phyloP scores from a whole-genome alignment of 164 flowering plant genomes.

The Akebia trifoliata region DNA sequence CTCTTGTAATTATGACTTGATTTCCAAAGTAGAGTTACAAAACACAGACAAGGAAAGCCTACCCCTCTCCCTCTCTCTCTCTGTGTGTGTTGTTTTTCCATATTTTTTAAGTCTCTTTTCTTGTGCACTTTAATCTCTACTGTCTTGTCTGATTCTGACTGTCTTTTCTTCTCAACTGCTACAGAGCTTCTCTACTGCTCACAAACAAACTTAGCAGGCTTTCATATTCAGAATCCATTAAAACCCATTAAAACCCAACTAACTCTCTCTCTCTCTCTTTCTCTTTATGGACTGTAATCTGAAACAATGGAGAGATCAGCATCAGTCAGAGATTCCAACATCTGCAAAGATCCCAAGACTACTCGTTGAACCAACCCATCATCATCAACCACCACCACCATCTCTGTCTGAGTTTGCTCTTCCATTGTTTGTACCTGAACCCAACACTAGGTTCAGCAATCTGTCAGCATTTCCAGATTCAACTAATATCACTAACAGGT shows the following conservation, averaged over 20 bases:
- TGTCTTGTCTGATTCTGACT: conserved; percentile 50
- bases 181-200: conserved; percentile 30
- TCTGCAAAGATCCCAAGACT: conserved; percentile 52
- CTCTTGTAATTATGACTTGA: too few relatives aligned
- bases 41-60: too few relatives aligned
- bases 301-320: conserved; percentile 71
- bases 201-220: conserved; percentile 40
- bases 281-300: conserved; percentile 67
- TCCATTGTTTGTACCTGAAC: conserved; percentile 62
- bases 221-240: conserved; percentile 18
- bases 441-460: conserved; percentile 31
- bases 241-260: not conserved
- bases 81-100: not conserved
- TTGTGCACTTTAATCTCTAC: conserved; percentile 25
- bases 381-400: too few relatives aligned
- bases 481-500: conserved; percentile 31
- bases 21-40: too few relatives aligned
- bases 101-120: not conserved
- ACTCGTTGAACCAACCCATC: conserved; percentile 28
- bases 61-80: not conserved
- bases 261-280: conserved; percentile 3
- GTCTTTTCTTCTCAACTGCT: conserved; percentile 33
- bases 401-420: conserved; percentile 45
- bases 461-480: conserved; percentile 47
- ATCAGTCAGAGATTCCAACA: conserved; percentile 51